These are phyloP conservation scores for Epicoccum sorghinum DNA, from an alignment of 2,329 filamentous ascomycete genomes.

Conservation along the genomic window DNA sequence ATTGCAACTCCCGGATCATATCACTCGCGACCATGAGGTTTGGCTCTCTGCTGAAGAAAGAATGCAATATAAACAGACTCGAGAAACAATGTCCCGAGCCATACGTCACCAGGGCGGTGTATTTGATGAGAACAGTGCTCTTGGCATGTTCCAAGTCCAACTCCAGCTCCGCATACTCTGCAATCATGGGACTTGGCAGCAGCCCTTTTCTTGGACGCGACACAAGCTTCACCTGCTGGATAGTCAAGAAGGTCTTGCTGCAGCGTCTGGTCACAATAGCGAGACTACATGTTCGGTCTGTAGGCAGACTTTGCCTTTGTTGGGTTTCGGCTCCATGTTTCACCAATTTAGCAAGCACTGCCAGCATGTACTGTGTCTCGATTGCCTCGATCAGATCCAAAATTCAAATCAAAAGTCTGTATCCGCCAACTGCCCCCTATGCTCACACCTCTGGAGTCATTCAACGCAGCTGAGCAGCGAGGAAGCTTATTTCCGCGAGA, in stretches of 20 bases:
- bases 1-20: slow-evolving; percentile 46
- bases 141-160: slow-evolving; percentile 55
- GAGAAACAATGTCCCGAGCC: slow-evolving; percentile 46
- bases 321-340: slow-evolving; percentile 29
- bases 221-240: slow-evolving; percentile 42
- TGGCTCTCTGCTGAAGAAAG: slow-evolving; percentile 39
- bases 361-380: slow-evolving; percentile 42
- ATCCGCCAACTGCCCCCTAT: slow-evolving; percentile 30
- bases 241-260: slow-evolving; percentile 45
- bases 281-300: slow-evolving; percentile 43
- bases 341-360: slow-evolving; percentile 31
- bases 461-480: slow-evolving; percentile 1
- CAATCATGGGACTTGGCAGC: slow-evolving; percentile 59
- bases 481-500: slow-evolving; percentile 37
- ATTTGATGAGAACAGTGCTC: slow-evolving; percentile 45
- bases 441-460: slow-evolving; percentile 21
- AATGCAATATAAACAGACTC: slow-evolving; percentile 40
- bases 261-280: slow-evolving; percentile 25
- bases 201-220: slow-evolving; percentile 52
- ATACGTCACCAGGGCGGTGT: slow-evolving; percentile 49
- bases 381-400: slow-evolving; percentile 41
- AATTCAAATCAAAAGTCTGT: slow-evolving; percentile 8
- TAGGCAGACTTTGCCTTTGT: slow-evolving; percentile 31
- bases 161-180: slow-evolving; percentile 57
- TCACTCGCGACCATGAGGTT: slow-evolving; percentile 19